Evolutionary conservation across 495 filamentous ascomycete species (phyloP).

Genomic region (Immersiella caudata): DNA sequence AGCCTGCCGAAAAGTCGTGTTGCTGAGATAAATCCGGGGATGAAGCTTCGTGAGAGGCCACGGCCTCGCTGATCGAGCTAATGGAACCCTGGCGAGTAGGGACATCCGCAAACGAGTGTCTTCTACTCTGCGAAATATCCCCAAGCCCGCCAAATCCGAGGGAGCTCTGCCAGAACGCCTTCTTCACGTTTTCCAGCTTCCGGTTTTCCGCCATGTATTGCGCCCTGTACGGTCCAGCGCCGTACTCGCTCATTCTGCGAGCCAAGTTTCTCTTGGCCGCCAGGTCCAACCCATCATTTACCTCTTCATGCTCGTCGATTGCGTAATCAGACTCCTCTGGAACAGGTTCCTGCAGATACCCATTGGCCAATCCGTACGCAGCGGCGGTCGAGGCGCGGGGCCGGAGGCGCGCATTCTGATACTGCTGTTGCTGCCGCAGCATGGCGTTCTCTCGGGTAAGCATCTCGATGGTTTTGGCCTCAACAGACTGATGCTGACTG

Average conservation of each 20-base stretch:
- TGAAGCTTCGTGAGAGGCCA: conserved; percentile 45
- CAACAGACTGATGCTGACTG: conserved; percentile 58
- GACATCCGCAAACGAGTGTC: conserved; percentile 94
- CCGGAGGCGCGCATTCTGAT: conserved; percentile 62
- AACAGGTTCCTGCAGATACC: conserved; percentile 65
- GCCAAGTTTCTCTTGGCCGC: conserved; percentile 56
- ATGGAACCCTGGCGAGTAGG: conserved; percentile 70
- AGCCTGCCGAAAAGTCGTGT: conserved; percentile 42
- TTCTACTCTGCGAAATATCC: conserved; percentile 81
- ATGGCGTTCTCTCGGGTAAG: conserved; percentile 73
- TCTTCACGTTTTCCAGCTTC: conserved; percentile 75
- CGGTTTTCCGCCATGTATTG: conserved; percentile 69
- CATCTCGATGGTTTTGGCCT: conserved; percentile 71
- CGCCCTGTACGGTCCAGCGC: conserved; percentile 56
- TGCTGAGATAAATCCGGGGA: conserved; percentile 42
- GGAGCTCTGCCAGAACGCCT: conserved; percentile 85
- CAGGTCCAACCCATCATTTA: conserved; percentile 58
- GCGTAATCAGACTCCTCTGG: conserved; percentile 73
- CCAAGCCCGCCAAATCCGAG: conserved; percentile 73
- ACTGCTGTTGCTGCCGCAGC: conserved; percentile 64
- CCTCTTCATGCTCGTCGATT: conserved; percentile 69
- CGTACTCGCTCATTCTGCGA: conserved; percentile 66
- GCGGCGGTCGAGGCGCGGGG: conserved; percentile 63
- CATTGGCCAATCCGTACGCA: conserved; percentile 56
- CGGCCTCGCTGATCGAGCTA: conserved; percentile 62